These are phyloP conservation scores for Trichoderma gamsii DNA, from an alignment of 495 filamentous ascomycete species.

Conservation along the genomic window DNA sequence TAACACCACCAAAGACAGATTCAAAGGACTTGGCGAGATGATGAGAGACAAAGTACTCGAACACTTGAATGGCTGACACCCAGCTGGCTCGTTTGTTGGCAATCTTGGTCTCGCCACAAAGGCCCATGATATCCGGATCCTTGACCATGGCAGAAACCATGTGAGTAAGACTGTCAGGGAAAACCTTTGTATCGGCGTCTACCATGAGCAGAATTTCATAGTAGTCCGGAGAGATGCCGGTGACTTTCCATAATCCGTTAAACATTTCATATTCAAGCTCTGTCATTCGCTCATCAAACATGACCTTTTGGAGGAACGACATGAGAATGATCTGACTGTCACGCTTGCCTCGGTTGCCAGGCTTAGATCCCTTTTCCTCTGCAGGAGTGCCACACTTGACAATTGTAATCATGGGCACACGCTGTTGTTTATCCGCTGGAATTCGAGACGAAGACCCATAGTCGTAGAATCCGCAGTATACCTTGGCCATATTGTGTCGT, in stretches of 20 bases:
- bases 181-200: slow-evolving; percentile 97
- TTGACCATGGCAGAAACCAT: slow-evolving; percentile 99
- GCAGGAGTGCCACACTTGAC: slow-evolving; percentile 94
- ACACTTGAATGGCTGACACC: slow-evolving; percentile 99
- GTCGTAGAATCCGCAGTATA: slow-evolving; percentile 97
- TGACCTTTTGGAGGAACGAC: slow-evolving; percentile 99
- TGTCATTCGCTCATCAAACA: slow-evolving; percentile 99
- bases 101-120: slow-evolving; percentile 99
- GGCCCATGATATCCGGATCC: slow-evolving; percentile 97
- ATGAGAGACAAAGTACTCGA: slow-evolving; percentile 99
- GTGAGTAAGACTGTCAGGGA: slow-evolving; percentile 95
- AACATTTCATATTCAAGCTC: slow-evolving; percentile 99
- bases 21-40: slow-evolving; percentile 96
- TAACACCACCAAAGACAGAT: slow-evolving; percentile 97
- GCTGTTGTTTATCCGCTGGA: slow-evolving; percentile 82
- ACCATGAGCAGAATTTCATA: slow-evolving; percentile 98
- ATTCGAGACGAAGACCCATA: slow-evolving; percentile 79
- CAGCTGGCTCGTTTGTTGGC: slow-evolving; percentile 93
- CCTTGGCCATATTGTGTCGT: slow-evolving; percentile 98
- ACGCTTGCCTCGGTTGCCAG: slow-evolving; percentile 95
- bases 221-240: slow-evolving; percentile 94
- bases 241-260: slow-evolving; percentile 97
- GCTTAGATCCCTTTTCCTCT: slow-evolving; percentile 72
- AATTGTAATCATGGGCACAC: slow-evolving; percentile 97
- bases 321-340: slow-evolving; percentile 99